Base-by-base conservation (phyloP, 2,329 filamentous ascomycete genomes). In the Aspergillus fischeri region DNA sequence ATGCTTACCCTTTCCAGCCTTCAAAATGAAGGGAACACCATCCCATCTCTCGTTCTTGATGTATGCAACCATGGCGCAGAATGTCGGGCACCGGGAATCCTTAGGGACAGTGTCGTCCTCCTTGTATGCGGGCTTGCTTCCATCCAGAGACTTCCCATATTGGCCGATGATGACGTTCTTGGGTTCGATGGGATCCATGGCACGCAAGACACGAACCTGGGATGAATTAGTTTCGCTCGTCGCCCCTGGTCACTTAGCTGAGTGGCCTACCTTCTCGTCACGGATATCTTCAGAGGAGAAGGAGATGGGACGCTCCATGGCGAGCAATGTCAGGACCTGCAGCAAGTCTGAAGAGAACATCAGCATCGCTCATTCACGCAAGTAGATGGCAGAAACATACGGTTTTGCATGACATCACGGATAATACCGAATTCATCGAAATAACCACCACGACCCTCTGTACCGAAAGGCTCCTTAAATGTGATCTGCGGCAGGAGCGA, bases 41-140 rank as follows among this genome's bases (percentile, higher is more conserved):
- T 99, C 95, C 94, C 94, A 99, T 68, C 94, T 85, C 86, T 99
- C 94, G 77, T 99, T 99, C 86, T 97, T 97, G 79, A 99, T 97
- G 80, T 95, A 96, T 38, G 92, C 92, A 38, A 96, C 93, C 77
- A 99, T 87, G 41, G 94, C 93, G 72, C 92, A 96, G 83, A 99
- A 99, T 6, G 94, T 99, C 28, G 94, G 93, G 84, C 94, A 99
- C 69, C 95, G 87, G 35, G 93, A 97, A 66, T 96, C 92, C 80
- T 96, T 94, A 58, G 94, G 94, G 29, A 99, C 94, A 21, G 94
- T 97, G 73, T 97, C 92, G 68, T 99, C 94, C 78, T 99, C 94
- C 81, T 97, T 96, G 84, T 99, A 99, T 45, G 91, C 88, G 49
- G 94, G 94, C 83, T 97, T 99, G 79, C 85, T 92, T 68, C 93